These are phyloP conservation scores for Chytridium lagenaria DNA, from an alignment of 371 early-diverging fungal genomes.

Conservation along the genomic window DNA sequence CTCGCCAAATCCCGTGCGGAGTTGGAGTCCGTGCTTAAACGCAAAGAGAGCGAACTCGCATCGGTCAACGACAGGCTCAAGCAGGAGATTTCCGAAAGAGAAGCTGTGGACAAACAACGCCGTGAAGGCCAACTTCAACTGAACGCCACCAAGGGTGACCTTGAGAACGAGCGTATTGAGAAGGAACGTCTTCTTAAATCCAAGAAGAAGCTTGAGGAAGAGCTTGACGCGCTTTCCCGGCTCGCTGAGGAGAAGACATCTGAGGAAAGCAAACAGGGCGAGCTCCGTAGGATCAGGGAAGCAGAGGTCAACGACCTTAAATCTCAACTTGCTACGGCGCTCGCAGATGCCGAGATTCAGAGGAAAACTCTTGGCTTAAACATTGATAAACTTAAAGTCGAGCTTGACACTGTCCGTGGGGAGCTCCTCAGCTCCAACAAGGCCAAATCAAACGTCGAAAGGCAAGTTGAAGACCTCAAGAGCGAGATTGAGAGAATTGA, in stretches of 20 bases:
- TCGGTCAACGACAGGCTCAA: constrained; percentile 54
- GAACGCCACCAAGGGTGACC: constrained; percentile 65
- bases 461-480: constrained; percentile 54
- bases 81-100: constrained; percentile 54
- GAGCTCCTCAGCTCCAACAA: constrained; percentile 65
- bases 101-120: constrained; percentile 63
- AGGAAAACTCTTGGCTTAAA: constrained; percentile 55
- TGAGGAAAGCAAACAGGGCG: constrained; percentile 72
- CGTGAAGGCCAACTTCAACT: constrained; percentile 69
- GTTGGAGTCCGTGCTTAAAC: constrained; percentile 50
- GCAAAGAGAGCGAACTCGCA: constrained; percentile 51
- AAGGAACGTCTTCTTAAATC: constrained; percentile 62
- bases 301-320: constrained; percentile 72
- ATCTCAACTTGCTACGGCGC: constrained; percentile 60
- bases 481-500: constrained; percentile 58
- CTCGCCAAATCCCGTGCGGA: constrained; percentile 46
- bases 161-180: constrained; percentile 67
- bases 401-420: constrained; percentile 66
- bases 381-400: constrained; percentile 62
- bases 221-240: constrained; percentile 64
- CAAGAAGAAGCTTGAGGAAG: constrained; percentile 66
- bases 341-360: constrained; percentile 69
- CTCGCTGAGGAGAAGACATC: constrained; percentile 78
- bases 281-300: constrained; percentile 77
- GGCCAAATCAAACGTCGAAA: constrained; percentile 58